These are phyloP conservation scores for Ceratobasidium sp. DNA, from an alignment of 1,284 basidiomycete species.

Conservation along the genomic window DNA sequence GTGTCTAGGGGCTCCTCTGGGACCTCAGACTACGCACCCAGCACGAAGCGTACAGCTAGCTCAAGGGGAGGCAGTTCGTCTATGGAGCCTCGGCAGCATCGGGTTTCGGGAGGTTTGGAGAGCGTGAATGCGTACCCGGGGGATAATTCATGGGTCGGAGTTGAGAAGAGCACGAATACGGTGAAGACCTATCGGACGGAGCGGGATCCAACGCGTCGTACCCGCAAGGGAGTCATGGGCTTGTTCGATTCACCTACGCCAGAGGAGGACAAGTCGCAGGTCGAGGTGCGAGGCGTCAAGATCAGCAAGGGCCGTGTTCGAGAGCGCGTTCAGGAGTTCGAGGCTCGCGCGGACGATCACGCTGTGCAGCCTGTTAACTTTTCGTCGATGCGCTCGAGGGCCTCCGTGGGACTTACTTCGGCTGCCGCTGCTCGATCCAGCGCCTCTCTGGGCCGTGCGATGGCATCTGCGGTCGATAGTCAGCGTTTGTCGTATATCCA, in stretches of 20 bases:
- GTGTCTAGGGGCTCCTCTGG: slow-evolving; percentile 36
- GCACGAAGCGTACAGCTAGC: slow-evolving; percentile 62
- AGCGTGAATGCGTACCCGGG: slow-evolving; percentile 9
- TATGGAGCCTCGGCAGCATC: neutral
- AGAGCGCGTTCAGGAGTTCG: slow-evolving; percentile 29
- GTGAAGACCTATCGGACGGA: slow-evolving; percentile 4
- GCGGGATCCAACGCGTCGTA: neutral
- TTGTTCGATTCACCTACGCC: slow-evolving; percentile 25
- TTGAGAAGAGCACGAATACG: slow-evolving; percentile 3
- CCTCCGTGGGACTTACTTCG: neutral
- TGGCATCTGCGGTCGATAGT: neutral
- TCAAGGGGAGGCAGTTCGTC: slow-evolving; percentile 64
- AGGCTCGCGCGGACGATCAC: slow-evolving; percentile 32
- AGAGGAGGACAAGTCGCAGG: neutral
- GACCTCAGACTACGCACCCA: slow-evolving; percentile 64
- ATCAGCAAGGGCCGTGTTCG: slow-evolving; percentile 38
- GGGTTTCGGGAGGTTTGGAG: neutral
- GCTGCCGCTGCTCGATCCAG: neutral
- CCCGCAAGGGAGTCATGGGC: slow-evolving; percentile 31
- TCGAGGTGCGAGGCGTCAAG: slow-evolving; percentile 40
- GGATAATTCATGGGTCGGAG: slow-evolving; percentile 18
- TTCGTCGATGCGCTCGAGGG: neutral
- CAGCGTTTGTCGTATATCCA: slow-evolving; percentile 6
- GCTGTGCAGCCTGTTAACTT: neutral
- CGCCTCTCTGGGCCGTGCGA: neutral